phyloP scores from a whole-genome alignment of 345 rosid genomes.

The Populus davidiana region DNA sequence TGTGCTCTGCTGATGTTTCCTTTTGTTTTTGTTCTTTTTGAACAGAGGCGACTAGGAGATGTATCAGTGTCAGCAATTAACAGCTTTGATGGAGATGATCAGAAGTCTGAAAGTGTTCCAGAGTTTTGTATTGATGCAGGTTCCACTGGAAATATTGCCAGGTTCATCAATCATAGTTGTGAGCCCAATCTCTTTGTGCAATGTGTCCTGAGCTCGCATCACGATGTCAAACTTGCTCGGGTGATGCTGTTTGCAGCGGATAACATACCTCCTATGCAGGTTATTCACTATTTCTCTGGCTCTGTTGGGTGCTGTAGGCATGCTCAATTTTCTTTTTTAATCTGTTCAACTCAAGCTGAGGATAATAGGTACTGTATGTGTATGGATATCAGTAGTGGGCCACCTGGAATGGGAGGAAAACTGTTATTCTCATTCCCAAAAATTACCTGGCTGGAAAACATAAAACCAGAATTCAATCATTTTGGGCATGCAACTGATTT shows the following conservation, averaged over 20 bases:
- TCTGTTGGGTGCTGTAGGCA: background rate
- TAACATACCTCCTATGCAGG: conserved; percentile 93
- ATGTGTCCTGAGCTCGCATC: conserved; percentile 78
- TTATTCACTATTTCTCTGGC: conserved; percentile 12
- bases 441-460: background rate
- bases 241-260: conserved; percentile 92
- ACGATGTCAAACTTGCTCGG: conserved; percentile 72
- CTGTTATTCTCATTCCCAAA: background rate
- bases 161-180: conserved; percentile 93
- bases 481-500: background rate
- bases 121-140: conserved; percentile 96
- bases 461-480: background rate
- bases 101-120: conserved; percentile 52
- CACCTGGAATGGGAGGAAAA: background rate
- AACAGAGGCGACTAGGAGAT: conserved; percentile 62
- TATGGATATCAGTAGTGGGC: background rate
- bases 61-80: conserved; percentile 35
- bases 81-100: conserved; percentile 34
- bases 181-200: conserved; percentile 94
- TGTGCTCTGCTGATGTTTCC: background rate
- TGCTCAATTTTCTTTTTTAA: background rate
- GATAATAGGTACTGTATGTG: background rate
- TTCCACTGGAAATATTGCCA: conserved; percentile 69
- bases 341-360: background rate
- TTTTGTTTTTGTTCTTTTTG: background rate